Evolutionary conservation across 2,329 filamentous ascomycete species (phyloP), one percentile per base, ranked within the genome.

Genomic region (Colletotrichum orchidophilum): DNA sequence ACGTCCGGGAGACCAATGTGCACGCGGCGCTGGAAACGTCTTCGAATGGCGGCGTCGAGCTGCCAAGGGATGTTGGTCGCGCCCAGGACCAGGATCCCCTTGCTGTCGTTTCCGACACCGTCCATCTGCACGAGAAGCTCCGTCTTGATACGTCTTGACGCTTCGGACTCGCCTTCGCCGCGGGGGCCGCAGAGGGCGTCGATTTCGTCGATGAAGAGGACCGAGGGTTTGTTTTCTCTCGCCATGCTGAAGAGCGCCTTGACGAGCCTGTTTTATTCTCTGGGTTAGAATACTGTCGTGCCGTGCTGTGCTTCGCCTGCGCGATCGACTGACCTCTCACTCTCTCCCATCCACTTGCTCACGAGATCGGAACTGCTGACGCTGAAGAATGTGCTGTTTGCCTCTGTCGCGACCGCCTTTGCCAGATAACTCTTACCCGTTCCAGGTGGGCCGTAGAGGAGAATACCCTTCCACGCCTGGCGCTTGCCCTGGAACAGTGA

Each of bases 281-380:
- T 27, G 18, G 15, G 27, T 66, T 49, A 66, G 63, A n/a, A n/a
- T 53, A 35, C 24, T 3, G 29, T 27, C 46, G n/a, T 46, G 39
- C 7, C 5, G 4, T 35, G 27, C 12, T 26, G 57, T 21, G 18
- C 7, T 18, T 18, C 18, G 29, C 13, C 8, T 15, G 11, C 15
- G 9, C 35, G 18, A 18, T 26, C 24, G 26, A 52, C 87, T 59
- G 85, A 97, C 94, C 95, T 91, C 90, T 99, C 96, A 87, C 94
- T 97, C 83, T 99, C 96, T 85, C 96, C 96, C 96, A 99, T 99
- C 96, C 96, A 99, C 81, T 99, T 99, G 81, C 94, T 97, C 72
- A 99, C 96, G 82, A 99, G 82, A 81, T 99, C 96, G 79, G 94
- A 97, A 87, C 94, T 97, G 83, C 94, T 97, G 75, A 99, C 96